Percentiles rank a stretch among this genome's conserved stretches.
Evolutionary conservation across 148 eudicot genomes (phyloP).

Genomic region (Pouteria glomerata): DNA sequence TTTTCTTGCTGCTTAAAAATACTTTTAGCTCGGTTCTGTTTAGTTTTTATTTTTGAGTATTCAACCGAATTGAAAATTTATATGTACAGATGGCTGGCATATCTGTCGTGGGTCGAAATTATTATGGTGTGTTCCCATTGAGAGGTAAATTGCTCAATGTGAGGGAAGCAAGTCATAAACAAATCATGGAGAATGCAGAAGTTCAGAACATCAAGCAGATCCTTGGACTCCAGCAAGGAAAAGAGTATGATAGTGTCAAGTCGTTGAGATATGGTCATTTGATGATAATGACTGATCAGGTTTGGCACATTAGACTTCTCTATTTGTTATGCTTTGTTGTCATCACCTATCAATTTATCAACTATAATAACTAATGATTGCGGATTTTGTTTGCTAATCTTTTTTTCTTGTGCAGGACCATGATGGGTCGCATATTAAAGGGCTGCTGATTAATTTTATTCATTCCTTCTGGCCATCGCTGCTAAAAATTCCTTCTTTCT

Average conservation of each 20-base stretch:
- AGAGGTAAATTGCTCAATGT: conserved; percentile 95
- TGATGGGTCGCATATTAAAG: conserved; percentile 97
- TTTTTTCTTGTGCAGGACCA: conserved; percentile 57
- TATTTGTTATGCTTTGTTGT: neutral
- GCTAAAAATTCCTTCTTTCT: conserved; percentile 71
- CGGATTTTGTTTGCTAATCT: neutral
- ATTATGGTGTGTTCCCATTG: conserved; percentile 86
- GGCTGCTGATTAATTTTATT: conserved; percentile 80
- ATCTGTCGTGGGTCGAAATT: conserved; percentile 56
- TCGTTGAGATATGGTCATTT: conserved; percentile 85
- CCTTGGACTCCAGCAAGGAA: conserved; percentile 81
- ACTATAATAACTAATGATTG: neutral
- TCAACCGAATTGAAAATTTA: neutral
- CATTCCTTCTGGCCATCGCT: conserved; percentile 95
- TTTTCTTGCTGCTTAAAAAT: neutral
- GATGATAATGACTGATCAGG: conserved; percentile 99
- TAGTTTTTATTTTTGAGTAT: neutral
- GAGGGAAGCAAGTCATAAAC: conserved; percentile 89
- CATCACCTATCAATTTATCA: neutral
- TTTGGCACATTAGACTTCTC: conserved; percentile 5
- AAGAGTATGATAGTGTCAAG: conserved; percentile 57
- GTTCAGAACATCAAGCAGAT: conserved; percentile 72
- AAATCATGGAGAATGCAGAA: conserved; percentile 73
- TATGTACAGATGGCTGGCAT: conserved; percentile 68
- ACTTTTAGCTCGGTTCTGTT: neutral